phyloP scores from a whole-genome alignment of 2,329 filamentous ascomycete species.

The Emergomyces africanus region DNA sequence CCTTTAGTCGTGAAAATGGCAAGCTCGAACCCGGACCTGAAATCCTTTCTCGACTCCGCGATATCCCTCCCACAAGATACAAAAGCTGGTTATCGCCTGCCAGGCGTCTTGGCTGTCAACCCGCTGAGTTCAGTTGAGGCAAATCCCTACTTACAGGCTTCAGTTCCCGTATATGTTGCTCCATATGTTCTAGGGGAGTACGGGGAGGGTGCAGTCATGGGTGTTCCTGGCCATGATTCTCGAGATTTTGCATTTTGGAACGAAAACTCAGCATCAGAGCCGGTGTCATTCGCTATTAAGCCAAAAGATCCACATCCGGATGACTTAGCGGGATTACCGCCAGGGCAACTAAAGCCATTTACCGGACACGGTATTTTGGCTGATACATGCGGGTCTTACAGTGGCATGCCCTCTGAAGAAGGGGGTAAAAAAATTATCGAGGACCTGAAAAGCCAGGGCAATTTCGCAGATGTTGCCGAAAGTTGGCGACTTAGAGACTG shows the following conservation, averaged over 20 bases:
- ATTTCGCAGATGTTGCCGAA: slow-evolving; percentile 49
- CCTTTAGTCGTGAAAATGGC: slow-evolving; percentile 53
- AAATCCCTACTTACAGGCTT: slow-evolving; percentile 27
- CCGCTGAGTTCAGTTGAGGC: slow-evolving; percentile 48
- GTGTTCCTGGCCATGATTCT: slow-evolving; percentile 72
- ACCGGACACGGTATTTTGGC: slow-evolving; percentile 56
- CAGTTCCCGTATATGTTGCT: slow-evolving; percentile 64
- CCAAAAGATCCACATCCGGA: slow-evolving; percentile 24
- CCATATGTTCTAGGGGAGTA: slow-evolving; percentile 79
- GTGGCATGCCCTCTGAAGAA: slow-evolving; percentile 49
- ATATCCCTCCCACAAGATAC: slow-evolving; percentile 42
- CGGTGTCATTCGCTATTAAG: slow-evolving; percentile 50
- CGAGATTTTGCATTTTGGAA: slow-evolving; percentile 73
- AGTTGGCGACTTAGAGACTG: slow-evolving; percentile 78
- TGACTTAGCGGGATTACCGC: slow-evolving; percentile 35
- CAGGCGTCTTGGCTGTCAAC: slow-evolving; percentile 49
- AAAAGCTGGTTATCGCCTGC: slow-evolving; percentile 54
- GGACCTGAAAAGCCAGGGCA: slow-evolving; percentile 35
- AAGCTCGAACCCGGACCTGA: slow-evolving; percentile 46
- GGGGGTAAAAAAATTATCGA: slow-evolving; percentile 49
- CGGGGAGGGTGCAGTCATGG: slow-evolving; percentile 82
- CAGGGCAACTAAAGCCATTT: slow-evolving; percentile 35
- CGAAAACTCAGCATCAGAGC: slow-evolving; percentile 48
- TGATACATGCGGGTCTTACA: slow-evolving; percentile 50
- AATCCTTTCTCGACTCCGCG: slow-evolving; percentile 50